Conservation (phyloP, 352 stramenopile species). For the Globisporangium irregulare region DNA sequence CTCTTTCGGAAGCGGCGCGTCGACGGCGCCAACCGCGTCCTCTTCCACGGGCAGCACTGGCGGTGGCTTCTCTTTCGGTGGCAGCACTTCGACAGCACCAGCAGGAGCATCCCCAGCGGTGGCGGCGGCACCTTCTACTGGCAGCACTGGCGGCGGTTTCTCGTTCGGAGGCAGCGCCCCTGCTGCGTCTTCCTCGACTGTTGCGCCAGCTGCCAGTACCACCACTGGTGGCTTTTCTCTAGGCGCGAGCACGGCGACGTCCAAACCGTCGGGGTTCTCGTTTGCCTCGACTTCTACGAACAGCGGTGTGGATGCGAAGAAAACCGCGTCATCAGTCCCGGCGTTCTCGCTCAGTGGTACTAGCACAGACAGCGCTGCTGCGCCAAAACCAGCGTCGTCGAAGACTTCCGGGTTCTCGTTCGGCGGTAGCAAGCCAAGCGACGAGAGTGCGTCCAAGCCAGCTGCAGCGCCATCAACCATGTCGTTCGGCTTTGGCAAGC, state of each 20-base stretch:
- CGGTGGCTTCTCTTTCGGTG: constrained; percentile 1
- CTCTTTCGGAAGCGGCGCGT: constrained; percentile 26
- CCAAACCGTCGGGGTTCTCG: constrained; percentile 2
- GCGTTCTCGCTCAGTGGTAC: constrained; percentile 28
- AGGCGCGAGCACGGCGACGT: not conserved
- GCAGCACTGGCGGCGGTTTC: constrained; percentile 10
- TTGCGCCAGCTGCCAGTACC: not conserved
- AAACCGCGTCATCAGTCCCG: not conserved
- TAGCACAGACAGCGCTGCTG: constrained; percentile 2
- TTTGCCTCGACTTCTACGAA: constrained; percentile 6
- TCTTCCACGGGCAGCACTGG: not conserved
- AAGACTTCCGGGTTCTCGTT: constrained; percentile 32
- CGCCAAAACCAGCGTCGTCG: constrained; percentile 4
- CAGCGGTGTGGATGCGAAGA: constrained; percentile 4
- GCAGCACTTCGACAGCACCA: not conserved
- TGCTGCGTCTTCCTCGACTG: not conserved
- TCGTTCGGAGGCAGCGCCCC: constrained; percentile 9
- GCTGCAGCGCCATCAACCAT: not conserved
- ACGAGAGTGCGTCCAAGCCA: constrained; percentile 1
- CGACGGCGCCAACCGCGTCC: not conserved
- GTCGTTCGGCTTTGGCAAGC: constrained; percentile 9
- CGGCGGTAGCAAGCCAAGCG: constrained; percentile 10
- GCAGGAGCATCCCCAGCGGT: not conserved
- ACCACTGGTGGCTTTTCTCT: constrained; percentile 7
- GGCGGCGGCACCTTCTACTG: not conserved